Evolutionary conservation across 306 rosid species (phyloP).

Genomic region (peach (Prunus persica)): Prunus_persica_NCBIv2 NC_034012.1:16503001-16503500

Average conservation of each 20-base stretch:
- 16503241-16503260: slow-evolving; percentile 6
- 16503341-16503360: too few relatives aligned
- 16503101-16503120: slow-evolving; percentile 86
- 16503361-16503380: too few relatives aligned
- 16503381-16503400: too few relatives aligned
- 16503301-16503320: background rate
- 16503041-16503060: too few relatives aligned
- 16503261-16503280: background rate
- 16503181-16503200: slow-evolving; percentile 88
- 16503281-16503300: background rate
- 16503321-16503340: background rate
- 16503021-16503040: too few relatives aligned
- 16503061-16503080: too few relatives aligned
- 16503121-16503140: slow-evolving; percentile 82
- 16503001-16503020: too few relatives aligned
- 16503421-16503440: too few relatives aligned
- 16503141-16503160: slow-evolving; percentile 94
- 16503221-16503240: slow-evolving; percentile 82
- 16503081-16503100: slow-evolving; percentile 13
- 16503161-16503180: slow-evolving; percentile 85
- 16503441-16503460: too few relatives aligned
- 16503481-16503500: too few relatives aligned
- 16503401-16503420: too few relatives aligned
- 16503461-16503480: too few relatives aligned
- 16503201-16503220: slow-evolving; percentile 95